Conservation (phyloP, 2,329 filamentous ascomycete genomes). For the Colletotrichum plurivorum region DNA sequence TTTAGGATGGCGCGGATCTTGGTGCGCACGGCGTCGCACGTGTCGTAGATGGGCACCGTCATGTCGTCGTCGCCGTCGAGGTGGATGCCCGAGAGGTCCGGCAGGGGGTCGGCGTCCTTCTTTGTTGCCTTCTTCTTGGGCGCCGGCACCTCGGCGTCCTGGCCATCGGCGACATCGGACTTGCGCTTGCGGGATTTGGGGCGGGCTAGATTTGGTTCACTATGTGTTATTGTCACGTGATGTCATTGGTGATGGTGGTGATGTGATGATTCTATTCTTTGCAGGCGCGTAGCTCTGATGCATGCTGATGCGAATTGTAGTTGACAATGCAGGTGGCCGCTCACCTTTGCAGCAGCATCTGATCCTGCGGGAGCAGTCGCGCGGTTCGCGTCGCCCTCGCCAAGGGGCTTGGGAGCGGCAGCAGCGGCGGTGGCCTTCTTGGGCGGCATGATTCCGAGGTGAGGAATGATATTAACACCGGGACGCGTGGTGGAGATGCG, state of each 20-base stretch:
- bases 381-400: slow-evolving; percentile 27
- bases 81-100: slow-evolving; percentile 53
- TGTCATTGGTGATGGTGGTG: not conserved
- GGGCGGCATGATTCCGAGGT: slow-evolving; percentile 20
- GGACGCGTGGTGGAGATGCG: not conserved
- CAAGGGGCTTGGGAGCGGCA: slow-evolving; percentile 3
- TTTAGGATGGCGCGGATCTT: slow-evolving; percentile 68
- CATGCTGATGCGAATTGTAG: too few species aligned
- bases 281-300: not conserved
- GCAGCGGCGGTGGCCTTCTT: not conserved
- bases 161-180: slow-evolving; percentile 19
- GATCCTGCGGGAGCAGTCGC: not conserved
- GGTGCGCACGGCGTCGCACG: slow-evolving; percentile 69
- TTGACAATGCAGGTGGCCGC: too few species aligned
- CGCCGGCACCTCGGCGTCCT: not conserved
- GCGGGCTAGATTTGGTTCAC: slow-evolving; percentile 25
- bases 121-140: slow-evolving; percentile 16
- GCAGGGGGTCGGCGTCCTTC: slow-evolving; percentile 10
- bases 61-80: slow-evolving; percentile 63
- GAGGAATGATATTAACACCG: not conserved
- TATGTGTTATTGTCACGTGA: slow-evolving; percentile 2
- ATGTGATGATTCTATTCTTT: not conserved
- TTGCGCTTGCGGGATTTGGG: slow-evolving; percentile 35
- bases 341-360: not conserved
- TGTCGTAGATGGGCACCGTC: slow-evolving; percentile 66